Percentiles rank a stretch among this genome's conserved stretches.
phyloP scores from a whole-genome alignment of 148 eudicot species.

The Tetragonia tetragonoides region DNA sequence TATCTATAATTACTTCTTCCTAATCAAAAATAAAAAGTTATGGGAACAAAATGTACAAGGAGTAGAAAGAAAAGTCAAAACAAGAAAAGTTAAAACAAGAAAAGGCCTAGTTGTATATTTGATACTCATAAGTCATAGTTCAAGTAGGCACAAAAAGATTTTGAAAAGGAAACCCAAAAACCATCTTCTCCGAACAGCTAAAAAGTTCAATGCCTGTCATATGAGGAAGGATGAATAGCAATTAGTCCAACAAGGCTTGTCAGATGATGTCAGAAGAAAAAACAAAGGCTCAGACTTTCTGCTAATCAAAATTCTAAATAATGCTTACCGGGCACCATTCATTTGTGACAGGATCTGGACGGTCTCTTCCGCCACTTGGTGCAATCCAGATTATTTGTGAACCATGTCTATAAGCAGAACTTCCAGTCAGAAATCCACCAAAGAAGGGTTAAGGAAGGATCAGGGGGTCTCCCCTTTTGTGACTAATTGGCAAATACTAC shows the following conservation, averaged over 20 bases:
- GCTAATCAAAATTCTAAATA: background rate
- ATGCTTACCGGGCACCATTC: slow-evolving; percentile 83
- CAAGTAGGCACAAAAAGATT: background rate
- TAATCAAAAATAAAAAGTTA: background rate
- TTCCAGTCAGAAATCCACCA: slow-evolving; percentile 16
- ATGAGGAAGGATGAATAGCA: background rate
- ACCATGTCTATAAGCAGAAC: slow-evolving; percentile 60
- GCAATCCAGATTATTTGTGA: slow-evolving; percentile 98
- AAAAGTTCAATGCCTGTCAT: background rate
- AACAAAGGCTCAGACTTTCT: background rate
- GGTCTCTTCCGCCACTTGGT: slow-evolving; percentile 99
- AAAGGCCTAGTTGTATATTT: background rate
- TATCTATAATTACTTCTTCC: no score
- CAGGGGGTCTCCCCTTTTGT: background rate
- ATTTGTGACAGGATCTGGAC: slow-evolving; percentile 78
- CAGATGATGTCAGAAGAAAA: background rate
- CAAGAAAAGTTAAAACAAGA: slow-evolving; percentile 7
- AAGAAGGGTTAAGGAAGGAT: background rate
- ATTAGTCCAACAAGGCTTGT: background rate
- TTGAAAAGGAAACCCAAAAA: background rate
- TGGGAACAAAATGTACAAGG: background rate
- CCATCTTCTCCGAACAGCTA: background rate
- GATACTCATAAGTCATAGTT: background rate
- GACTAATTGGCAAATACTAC: slow-evolving; percentile 1
- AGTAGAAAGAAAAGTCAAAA: background rate